Conservation (phyloP, 148 eudicot genomes). For the Amaranthus hypochondriacus region DNA sequence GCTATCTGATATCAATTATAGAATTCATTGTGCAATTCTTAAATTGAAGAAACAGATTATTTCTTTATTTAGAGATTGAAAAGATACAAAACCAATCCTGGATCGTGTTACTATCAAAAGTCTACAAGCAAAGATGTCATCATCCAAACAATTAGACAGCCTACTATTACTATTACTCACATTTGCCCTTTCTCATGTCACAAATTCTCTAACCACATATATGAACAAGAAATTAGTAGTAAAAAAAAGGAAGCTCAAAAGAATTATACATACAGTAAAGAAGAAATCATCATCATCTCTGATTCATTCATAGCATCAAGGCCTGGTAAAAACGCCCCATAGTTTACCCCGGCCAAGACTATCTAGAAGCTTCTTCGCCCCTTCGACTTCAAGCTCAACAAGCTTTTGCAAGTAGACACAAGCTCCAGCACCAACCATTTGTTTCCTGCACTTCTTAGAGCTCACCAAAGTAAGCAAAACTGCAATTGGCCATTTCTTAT, state of each 20-base stretch:
- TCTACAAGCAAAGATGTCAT: conserved; percentile 23
- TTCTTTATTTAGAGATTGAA: conserved; percentile 21
- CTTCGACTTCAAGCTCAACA: conserved; percentile 65
- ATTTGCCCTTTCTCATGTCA: conserved; percentile 27
- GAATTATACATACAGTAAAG: conserved; percentile 19
- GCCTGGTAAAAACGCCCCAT: conserved; percentile 79
- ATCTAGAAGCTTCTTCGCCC: conserved; percentile 74
- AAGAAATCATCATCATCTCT: conserved; percentile 11
- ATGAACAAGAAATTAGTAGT: conserved; percentile 33
- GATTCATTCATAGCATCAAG: conserved; percentile 17
- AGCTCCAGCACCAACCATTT: conserved; percentile 66
- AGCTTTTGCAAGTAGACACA: conserved; percentile 57
- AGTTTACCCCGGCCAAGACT: conserved; percentile 57
- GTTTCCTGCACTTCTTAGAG: conserved; percentile 68
- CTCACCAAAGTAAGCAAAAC: conserved; percentile 40
- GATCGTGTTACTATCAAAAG: conserved; percentile 42
- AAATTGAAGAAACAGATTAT: conserved; percentile 7
- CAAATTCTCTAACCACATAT: conserved; percentile 32
- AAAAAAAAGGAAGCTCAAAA: conserved; percentile 14
- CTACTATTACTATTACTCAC: conserved; percentile 32
- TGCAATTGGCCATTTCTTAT: conserved; percentile 61
- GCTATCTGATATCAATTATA: not conserved
- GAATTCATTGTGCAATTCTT: not conserved
- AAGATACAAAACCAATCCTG: conserved; percentile 31
- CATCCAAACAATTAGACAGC: conserved; percentile 32